Evolutionary conservation across 2,329 filamentous ascomycete genomes (phyloP).

Genomic region (Plectosphaerella sp.): DNA sequence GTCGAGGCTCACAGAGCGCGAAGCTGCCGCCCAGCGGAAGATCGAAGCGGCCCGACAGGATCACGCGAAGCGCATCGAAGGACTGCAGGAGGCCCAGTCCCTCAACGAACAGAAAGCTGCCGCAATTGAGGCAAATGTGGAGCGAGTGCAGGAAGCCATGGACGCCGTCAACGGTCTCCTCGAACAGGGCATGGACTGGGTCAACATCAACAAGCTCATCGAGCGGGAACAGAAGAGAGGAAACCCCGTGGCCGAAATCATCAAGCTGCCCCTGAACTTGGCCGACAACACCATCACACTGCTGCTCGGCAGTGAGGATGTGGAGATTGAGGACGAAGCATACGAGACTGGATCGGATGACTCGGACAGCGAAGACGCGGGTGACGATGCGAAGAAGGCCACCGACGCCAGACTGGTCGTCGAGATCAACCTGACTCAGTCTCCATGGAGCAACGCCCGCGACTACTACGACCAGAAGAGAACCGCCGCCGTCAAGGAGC

Average conservation of each 20-base stretch:
- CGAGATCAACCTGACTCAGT: conserved; percentile 78
- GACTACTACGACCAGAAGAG: conserved; percentile 92
- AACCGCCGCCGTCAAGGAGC: conserved; percentile 77
- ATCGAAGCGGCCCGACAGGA: conserved; percentile 80
- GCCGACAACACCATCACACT: conserved; percentile 87
- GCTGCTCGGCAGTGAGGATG: conserved; percentile 63
- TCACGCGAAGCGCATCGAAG: conserved; percentile 79
- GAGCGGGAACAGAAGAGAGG: conserved; percentile 76
- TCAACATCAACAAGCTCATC: conserved; percentile 81
- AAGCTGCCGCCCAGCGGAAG: conserved; percentile 76
- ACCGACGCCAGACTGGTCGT: conserved; percentile 59
- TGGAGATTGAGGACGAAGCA: conserved; percentile 54
- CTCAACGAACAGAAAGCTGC: conserved; percentile 84
- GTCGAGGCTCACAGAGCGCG: conserved; percentile 74
- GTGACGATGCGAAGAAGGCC: conserved; percentile 25
- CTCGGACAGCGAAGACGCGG: conserved; percentile 43
- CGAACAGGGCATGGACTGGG: conserved; percentile 95
- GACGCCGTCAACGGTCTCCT: conserved; percentile 91
- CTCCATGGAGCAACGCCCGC: conserved; percentile 83
- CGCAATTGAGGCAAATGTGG: conserved; percentile 85
- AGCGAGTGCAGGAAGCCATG: conserved; percentile 87
- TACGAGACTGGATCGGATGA: conserved; percentile 64
- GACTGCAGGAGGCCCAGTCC: conserved; percentile 74
- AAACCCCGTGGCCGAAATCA: conserved; percentile 83
- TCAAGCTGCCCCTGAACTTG: conserved; percentile 82